These are phyloP conservation scores for Solanum raphanifolium DNA, from an alignment of 257 asterid genomes.

Conservation along the genomic window DNA sequence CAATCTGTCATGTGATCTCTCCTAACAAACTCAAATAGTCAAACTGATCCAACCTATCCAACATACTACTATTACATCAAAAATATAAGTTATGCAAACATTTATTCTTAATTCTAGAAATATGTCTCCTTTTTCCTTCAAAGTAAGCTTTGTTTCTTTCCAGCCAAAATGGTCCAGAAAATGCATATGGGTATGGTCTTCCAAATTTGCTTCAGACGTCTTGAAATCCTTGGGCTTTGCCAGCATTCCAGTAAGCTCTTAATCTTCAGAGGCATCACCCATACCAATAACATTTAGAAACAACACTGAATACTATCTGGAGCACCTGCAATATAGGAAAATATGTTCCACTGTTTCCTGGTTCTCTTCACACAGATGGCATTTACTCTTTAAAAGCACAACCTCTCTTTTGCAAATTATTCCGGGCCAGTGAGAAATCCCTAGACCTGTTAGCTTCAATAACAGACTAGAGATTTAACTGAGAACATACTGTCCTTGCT, in stretches of 20 bases:
- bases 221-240: not conserved
- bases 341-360: not conserved
- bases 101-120: not conserved
- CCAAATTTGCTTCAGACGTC: not conserved
- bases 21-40: not conserved
- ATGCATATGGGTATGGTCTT: not conserved
- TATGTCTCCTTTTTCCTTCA: not conserved
- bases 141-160: not conserved
- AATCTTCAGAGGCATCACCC: not conserved
- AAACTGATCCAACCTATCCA: not conserved
- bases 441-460: not conserved
- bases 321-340: not conserved
- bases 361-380: not conserved
- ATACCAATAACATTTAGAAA: not conserved
- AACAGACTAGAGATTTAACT: not conserved
- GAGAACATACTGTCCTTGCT: not conserved
- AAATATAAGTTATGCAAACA: not conserved
- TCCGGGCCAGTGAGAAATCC: not conserved
- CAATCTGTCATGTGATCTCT: not conserved
- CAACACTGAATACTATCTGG: not conserved
- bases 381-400: not conserved
- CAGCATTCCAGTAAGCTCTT: not conserved
- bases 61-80: not conserved
- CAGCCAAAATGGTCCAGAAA: not conserved
- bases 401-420: not conserved